These are phyloP conservation scores for Taxawa tesnikishii DNA, from an alignment of 2,329 filamentous ascomycete genomes.

Conservation along the genomic window DNA sequence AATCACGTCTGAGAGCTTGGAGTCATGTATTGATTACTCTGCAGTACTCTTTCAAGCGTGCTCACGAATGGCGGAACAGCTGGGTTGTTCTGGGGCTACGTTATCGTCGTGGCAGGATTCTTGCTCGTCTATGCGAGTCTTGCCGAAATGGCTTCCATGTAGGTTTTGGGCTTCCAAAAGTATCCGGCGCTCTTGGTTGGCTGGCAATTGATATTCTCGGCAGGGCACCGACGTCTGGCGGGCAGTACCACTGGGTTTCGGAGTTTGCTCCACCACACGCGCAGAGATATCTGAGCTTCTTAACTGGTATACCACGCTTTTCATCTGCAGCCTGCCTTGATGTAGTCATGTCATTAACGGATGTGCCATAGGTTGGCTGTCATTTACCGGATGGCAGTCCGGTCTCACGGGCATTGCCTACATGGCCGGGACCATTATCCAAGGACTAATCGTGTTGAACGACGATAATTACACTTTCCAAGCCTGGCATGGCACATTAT, in stretches of 20 bases:
- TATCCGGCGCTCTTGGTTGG: conserved; percentile 10
- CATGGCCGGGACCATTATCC: conserved; percentile 32
- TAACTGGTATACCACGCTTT: conserved; percentile 7
- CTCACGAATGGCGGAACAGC: conserved; percentile 13
- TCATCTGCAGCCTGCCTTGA: conserved; percentile 6
- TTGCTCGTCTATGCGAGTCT: conserved; percentile 10
- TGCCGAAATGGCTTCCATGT: conserved; percentile 11
- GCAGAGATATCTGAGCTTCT: conserved; percentile 14
- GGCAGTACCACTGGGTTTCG: conserved; percentile 14
- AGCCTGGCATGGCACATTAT: conserved; percentile 32
- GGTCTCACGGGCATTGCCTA: conserved; percentile 31
- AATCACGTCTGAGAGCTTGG: no score
- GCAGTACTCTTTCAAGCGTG: conserved; percentile 5
- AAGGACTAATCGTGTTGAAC: conserved; percentile 33
- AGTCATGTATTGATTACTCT: conserved; percentile 3
- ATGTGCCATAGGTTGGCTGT: conserved; percentile 15
- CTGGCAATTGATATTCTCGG: conserved; percentile 1
- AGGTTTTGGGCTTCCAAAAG: conserved; percentile 10
- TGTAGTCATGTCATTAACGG: no score
- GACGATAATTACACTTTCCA: conserved; percentile 26
- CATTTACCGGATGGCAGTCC: conserved; percentile 28
- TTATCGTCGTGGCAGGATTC: conserved; percentile 9
- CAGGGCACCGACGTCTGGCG: conserved; percentile 10
- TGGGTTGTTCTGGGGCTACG: conserved; percentile 12
- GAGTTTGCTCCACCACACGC: conserved; percentile 14